Conservation (phyloP, 2,329 filamentous ascomycete species). For the Sarocladium strictum region DNA sequence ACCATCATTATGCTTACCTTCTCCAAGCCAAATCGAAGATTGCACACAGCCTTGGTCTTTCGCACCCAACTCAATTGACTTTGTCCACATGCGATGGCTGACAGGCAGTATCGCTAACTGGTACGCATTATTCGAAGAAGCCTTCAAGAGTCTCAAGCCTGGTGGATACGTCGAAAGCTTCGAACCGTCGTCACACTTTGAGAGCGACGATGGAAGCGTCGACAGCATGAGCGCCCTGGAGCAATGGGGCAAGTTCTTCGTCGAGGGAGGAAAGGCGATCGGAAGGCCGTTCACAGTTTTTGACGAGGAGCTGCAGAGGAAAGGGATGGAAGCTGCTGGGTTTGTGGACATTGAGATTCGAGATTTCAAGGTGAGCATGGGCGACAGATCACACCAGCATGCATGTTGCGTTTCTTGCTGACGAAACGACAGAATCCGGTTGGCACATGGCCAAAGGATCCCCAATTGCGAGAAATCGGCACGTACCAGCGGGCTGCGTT, state of each 20-base stretch:
- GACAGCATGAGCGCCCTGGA: slow-evolving; percentile 1
- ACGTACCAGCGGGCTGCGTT: slow-evolving; percentile 18
- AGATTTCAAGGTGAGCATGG: slow-evolving; percentile 23
- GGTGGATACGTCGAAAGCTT: slow-evolving; percentile 25
- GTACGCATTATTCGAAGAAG: slow-evolving; percentile 44
- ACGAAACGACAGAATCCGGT: neutral
- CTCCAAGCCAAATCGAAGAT: slow-evolving; percentile 25
- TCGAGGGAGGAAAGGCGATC: slow-evolving; percentile 25
- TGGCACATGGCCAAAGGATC: neutral
- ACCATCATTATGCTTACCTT: slow-evolving; percentile 20
- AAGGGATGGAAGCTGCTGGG: slow-evolving; percentile 22
- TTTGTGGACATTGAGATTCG: slow-evolving; percentile 26
- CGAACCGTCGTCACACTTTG: slow-evolving; percentile 12
- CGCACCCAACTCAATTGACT: slow-evolving; percentile 42
- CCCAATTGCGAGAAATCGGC: slow-evolving; percentile 14
- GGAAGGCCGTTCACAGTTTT: slow-evolving; percentile 20
- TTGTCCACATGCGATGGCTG: slow-evolving; percentile 52
- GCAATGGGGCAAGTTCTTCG: slow-evolving; percentile 19
- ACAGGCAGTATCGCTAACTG: slow-evolving; percentile 53
- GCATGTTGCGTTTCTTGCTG: neutral
- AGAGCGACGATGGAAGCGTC: slow-evolving; percentile 12
- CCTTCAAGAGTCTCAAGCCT: slow-evolving; percentile 41
- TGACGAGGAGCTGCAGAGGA: slow-evolving; percentile 14
- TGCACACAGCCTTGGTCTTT: slow-evolving; percentile 36
- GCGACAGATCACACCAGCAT: neutral